Evolutionary conservation across 495 filamentous ascomycete species (phyloP), one percentile per base, ranked within the genome.

Genomic region (Jackrogersella minutella): DNA sequence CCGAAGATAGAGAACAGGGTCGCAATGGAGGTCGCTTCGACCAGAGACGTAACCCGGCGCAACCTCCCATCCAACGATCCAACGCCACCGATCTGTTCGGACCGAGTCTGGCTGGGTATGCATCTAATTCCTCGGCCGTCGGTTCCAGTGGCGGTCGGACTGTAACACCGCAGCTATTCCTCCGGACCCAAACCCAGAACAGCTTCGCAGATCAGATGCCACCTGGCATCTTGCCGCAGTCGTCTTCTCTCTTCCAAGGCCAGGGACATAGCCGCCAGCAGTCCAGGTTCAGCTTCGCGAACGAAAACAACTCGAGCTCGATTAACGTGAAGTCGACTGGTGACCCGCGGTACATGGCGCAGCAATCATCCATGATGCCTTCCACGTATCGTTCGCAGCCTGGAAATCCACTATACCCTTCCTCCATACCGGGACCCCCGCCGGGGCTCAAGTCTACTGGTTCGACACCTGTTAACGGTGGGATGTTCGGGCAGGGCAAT

Each of bases 401-500:
- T 74, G 82, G 81, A 60, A 82, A 77, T 64, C 88, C 88, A 67
- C 88, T 86, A 70, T 92, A 87, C 71, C 81, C 83, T 43, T 81
- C 80, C 10, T 85, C 86, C 13, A 91, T 97, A 54, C 92, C 95
- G 71, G 93, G 93, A 3, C 95, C 95, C 13, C 96, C 96, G 47
- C 96, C 96, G 1, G 96, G 96, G 2, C 84, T 99, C 53, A 98
- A 99, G 80, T 93, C 93, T 3, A 91, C 92, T 1, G 93, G 93
- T 28, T 97, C 93, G 9, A 94, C 95, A 47, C 95, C 95, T 4
- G 72, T 74, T 13, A 65, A 67, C 34, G 72, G 69, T 47, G 90
- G 91, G 60, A 89, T 91, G 37, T 96, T 97, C 71, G 85, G 88
- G 54, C 88, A 90, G 62, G 64, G 68, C 11, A 80, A 89, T 51